Percentiles rank a stretch among this genome's conserved stretches.
Evolutionary conservation across 2,329 filamentous ascomycete species (phyloP).

Genomic region (Neofusicoccum laricinum): DNA sequence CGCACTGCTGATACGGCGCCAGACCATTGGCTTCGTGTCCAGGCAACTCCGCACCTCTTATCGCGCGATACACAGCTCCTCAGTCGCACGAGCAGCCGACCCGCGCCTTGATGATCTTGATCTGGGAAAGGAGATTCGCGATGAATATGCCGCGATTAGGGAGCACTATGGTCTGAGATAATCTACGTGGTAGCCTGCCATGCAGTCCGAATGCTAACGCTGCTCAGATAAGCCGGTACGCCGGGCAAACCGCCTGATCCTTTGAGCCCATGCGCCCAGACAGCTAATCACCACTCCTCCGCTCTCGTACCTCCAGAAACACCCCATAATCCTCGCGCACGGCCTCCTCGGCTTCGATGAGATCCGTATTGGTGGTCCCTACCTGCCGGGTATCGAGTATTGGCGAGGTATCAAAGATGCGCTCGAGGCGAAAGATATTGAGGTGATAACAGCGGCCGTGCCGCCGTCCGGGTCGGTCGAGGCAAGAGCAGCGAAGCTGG

Average conservation of each 20-base stretch:
- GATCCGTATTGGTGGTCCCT: conserved; percentile 52
- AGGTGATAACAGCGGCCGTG: conserved; percentile 61
- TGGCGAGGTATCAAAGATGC: conserved; percentile 64
- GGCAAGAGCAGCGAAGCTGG: conserved; percentile 53
- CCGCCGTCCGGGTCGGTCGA: conserved; percentile 60
- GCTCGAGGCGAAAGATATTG: conserved; percentile 53
- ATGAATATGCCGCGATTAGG: conserved; percentile 61
- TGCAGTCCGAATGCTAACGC: conserved; percentile 20
- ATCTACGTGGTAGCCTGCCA: too few relatives aligned
- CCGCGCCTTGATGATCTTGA: conserved; percentile 51
- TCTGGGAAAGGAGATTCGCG: conserved; percentile 53
- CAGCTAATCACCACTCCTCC: conserved; percentile 27
- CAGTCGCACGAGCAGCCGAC: conserved; percentile 35
- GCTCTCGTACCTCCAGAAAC: conserved; percentile 33
- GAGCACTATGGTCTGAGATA: conserved; percentile 52
- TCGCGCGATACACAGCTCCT: conserved; percentile 26
- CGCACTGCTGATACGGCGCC: neutral
- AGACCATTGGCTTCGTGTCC: neutral
- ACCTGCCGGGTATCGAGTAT: conserved; percentile 59
- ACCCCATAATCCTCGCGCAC: conserved; percentile 62
- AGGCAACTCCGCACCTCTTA: conserved; percentile 20
- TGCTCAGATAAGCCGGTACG: conserved; percentile 32
- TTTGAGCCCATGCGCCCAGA: neutral
- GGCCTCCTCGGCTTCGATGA: conserved; percentile 66
- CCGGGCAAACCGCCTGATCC: neutral